phyloP scores from a whole-genome alignment of 2,329 filamentous ascomycete genomes.

The Pyrenochaeta sp. region DNA sequence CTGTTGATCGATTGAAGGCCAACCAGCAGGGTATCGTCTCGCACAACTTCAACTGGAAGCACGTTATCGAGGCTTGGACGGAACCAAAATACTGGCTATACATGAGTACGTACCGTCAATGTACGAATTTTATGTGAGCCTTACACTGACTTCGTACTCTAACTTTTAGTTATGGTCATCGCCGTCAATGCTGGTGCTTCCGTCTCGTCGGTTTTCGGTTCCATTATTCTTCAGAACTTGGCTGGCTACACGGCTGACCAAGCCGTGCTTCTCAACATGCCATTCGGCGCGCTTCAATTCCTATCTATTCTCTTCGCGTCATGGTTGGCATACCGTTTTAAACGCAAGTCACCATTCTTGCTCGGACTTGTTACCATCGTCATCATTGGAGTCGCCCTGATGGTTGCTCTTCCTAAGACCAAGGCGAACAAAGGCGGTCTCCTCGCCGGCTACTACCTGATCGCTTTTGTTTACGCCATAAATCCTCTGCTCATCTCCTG shows the following conservation, averaged over 20 bases:
- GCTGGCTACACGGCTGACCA: constrained; percentile 67
- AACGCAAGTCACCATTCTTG: constrained; percentile 66
- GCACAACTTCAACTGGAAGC: constrained; percentile 71
- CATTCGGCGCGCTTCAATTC: constrained; percentile 54
- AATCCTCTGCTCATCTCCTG: constrained; percentile 73
- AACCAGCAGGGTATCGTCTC: constrained; percentile 79
- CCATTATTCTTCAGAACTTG: constrained; percentile 65
- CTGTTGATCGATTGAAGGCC: constrained; percentile 72
- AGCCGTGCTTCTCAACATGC: constrained; percentile 65
- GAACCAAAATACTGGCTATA: constrained; percentile 64
- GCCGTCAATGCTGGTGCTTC: constrained; percentile 47
- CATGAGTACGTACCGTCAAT: constrained; percentile 19
- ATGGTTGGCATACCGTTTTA: constrained; percentile 66
- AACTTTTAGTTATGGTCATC: constrained; percentile 27
- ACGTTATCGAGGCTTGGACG: constrained; percentile 65
- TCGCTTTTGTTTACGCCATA: constrained; percentile 70
- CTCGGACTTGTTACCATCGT: constrained; percentile 59
- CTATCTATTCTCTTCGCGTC: constrained; percentile 49
- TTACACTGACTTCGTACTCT: not conserved
- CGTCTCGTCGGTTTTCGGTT: constrained; percentile 67
- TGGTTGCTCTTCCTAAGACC: constrained; percentile 60
- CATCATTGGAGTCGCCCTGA: constrained; percentile 65
- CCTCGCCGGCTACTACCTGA: constrained; percentile 71
- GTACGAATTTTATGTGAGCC: not conserved
- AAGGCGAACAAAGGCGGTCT: constrained; percentile 56